These are phyloP conservation scores for Backusella psychrophila DNA, from an alignment of 192 early-diverging fungal species.

Conservation along the genomic window DNA sequence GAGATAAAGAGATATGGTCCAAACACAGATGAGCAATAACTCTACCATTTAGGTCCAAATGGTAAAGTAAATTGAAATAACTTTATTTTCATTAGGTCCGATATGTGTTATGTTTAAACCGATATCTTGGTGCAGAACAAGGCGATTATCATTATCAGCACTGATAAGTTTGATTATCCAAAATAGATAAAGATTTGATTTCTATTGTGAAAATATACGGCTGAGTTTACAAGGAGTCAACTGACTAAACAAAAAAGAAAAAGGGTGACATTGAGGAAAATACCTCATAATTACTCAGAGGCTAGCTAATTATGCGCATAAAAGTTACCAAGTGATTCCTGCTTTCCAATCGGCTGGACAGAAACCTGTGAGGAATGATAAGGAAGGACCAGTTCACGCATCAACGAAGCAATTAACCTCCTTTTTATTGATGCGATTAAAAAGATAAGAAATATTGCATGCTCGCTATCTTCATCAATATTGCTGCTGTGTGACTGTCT, in stretches of 20 bases:
- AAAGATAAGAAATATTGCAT: background rate
- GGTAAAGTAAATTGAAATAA: background rate
- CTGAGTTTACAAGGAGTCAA: background rate
- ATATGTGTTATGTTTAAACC: background rate
- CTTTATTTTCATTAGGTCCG: background rate
- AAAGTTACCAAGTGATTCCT: background rate
- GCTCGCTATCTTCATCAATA: background rate
- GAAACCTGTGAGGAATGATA: background rate
- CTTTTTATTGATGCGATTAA: background rate
- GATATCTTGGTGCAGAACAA: background rate
- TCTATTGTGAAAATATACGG: background rate
- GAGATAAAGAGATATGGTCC: background rate
- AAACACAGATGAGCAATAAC: background rate
- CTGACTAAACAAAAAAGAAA: background rate
- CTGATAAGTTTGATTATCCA: constrained; percentile 6
- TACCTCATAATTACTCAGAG: background rate
- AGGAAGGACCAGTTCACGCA: background rate
- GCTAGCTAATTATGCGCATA: constrained; percentile 5
- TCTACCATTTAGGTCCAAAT: background rate
- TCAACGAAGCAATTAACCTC: background rate
- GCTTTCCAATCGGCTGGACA: background rate
- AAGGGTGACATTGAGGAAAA: background rate
- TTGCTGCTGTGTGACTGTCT: background rate
- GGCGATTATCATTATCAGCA: background rate
- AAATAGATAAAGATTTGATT: background rate